phyloP scores from a whole-genome alignment of 176 grass and related monocot genomes.

The Saccharum spontaneum region DNA sequence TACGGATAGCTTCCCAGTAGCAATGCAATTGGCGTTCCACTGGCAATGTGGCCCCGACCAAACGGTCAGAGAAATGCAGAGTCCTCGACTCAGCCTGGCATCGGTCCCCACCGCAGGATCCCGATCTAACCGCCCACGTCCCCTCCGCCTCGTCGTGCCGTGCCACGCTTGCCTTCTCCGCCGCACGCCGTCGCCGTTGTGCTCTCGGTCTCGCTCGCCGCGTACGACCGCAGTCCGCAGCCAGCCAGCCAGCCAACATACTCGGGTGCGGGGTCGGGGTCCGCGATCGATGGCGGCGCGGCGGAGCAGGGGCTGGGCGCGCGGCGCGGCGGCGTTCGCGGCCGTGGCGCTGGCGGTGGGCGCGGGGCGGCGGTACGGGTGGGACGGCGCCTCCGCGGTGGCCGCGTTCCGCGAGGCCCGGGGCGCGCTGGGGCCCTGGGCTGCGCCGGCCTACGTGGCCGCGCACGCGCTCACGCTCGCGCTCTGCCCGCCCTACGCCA shows the following conservation, averaged over 20 bases:
- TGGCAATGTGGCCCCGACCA: neutral
- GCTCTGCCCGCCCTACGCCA: slow-evolving; percentile 82
- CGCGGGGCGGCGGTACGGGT: slow-evolving; percentile 57
- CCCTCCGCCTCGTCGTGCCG: neutral
- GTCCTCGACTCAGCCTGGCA: neutral
- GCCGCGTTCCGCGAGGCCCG: slow-evolving; percentile 41
- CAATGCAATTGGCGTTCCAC: too few relatives aligned
- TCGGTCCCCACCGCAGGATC: neutral
- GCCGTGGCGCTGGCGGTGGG: slow-evolving; percentile 27
- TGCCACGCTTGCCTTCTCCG: neutral
- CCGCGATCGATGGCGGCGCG: slow-evolving; percentile 21
- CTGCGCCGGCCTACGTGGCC: slow-evolving; percentile 69
- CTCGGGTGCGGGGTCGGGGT: neutral
- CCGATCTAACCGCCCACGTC: neutral
- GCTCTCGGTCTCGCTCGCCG: neutral
- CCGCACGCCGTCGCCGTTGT: neutral
- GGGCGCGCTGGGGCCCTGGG: slow-evolving; percentile 68
- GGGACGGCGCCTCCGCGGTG: slow-evolving; percentile 58
- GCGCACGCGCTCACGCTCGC: slow-evolving; percentile 84
- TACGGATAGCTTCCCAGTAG: too few relatives aligned
- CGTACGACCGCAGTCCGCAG: neutral
- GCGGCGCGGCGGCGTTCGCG: slow-evolving; percentile 26
- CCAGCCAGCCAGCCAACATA: neutral
- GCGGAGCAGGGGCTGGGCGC: slow-evolving; percentile 23
- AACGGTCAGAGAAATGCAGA: neutral